Evolutionary conservation across 2,329 filamentous ascomycete species (phyloP).

Genomic region (Xylaria sp.): DNA sequence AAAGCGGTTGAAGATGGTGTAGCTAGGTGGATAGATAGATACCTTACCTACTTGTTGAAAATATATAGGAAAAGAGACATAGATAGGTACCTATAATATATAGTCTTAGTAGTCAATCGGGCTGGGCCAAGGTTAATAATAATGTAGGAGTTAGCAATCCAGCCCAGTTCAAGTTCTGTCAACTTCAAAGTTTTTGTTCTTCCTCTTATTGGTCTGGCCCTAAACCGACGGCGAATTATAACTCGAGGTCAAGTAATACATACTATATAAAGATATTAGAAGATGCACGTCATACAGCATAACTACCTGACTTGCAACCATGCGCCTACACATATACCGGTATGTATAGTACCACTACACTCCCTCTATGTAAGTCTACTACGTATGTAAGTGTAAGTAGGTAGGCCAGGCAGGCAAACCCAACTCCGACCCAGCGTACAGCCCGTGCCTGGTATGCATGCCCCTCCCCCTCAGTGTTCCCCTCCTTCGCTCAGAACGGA

Average conservation of each 20-base stretch:
- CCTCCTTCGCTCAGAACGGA: slow-evolving; percentile 33
- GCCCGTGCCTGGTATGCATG: slow-evolving; percentile 31
- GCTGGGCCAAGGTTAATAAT: neutral
- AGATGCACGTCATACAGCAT: slow-evolving; percentile 31
- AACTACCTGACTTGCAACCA: slow-evolving; percentile 12
- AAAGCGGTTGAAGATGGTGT: neutral
- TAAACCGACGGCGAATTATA: slow-evolving; percentile 14
- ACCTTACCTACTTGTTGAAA: too few relatives aligned
- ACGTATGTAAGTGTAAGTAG: too few relatives aligned
- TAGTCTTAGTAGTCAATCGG: neutral
- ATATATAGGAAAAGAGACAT: neutral
- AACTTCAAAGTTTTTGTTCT: neutral
- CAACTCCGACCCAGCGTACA: slow-evolving; percentile 1
- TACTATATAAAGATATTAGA: slow-evolving; percentile 27
- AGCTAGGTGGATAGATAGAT: too few relatives aligned
- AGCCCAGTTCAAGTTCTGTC: neutral
- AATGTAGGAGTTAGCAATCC: slow-evolving; percentile 9
- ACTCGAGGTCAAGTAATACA: slow-evolving; percentile 7
- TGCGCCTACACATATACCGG: neutral
- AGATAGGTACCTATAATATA: too few relatives aligned
- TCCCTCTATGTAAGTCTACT: too few relatives aligned
- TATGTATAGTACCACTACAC: neutral
- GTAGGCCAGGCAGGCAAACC: slow-evolving; percentile 4
- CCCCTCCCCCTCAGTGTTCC: slow-evolving; percentile 26
- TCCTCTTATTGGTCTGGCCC: slow-evolving; percentile 12